Percentiles rank a stretch among this genome's conserved stretches.
phyloP scores from a whole-genome alignment of 1,284 basidiomycete genomes.

The Wolfiporia cocos region DNA sequence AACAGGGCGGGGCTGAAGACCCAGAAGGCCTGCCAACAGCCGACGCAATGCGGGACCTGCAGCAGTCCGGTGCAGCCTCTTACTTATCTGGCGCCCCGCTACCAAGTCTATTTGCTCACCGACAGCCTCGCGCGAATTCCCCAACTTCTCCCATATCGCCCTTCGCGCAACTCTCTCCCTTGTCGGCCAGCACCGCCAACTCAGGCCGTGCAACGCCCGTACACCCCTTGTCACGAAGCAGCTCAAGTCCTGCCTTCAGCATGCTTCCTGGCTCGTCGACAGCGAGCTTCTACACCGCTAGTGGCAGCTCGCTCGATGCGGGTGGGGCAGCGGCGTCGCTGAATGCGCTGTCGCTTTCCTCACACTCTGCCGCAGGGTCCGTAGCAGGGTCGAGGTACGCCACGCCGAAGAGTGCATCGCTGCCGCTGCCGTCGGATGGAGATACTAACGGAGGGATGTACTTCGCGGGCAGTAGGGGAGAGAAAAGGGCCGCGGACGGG shows the following conservation, averaged over 20 bases:
- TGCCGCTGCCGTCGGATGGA: constrained; percentile 18
- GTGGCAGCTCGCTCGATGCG: constrained; percentile 11
- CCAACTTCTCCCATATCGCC: constrained; percentile 19
- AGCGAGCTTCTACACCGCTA: constrained; percentile 13
- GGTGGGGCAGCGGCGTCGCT: constrained; percentile 15
- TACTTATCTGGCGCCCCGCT: not conserved
- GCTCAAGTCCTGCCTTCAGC: constrained; percentile 13
- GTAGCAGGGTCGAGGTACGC: constrained; percentile 17
- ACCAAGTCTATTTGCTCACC: constrained; percentile 3
- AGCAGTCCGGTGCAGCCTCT: constrained; percentile 11
- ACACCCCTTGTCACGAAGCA: constrained; percentile 13
- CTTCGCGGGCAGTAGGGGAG: constrained; percentile 6
- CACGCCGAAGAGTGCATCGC: constrained; percentile 19
- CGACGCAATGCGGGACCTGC: not conserved
- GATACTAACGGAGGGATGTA: constrained; percentile 9
- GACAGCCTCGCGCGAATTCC: constrained; percentile 15
- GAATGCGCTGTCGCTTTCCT: constrained; percentile 20
- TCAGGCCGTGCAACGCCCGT: constrained; percentile 19
- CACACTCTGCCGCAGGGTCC: constrained; percentile 10
- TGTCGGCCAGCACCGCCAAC: constrained; percentile 9
- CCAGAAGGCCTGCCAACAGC: constrained; percentile 11
- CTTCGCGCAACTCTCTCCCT: constrained; percentile 13
- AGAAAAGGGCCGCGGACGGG: constrained; percentile 12
- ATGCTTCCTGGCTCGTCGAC: constrained; percentile 12
- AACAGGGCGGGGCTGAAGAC: constrained; percentile 21